Evolutionary conservation across 192 early-diverging fungal genomes (phyloP).

Genomic region (Glomus cerebriforme): DNA sequence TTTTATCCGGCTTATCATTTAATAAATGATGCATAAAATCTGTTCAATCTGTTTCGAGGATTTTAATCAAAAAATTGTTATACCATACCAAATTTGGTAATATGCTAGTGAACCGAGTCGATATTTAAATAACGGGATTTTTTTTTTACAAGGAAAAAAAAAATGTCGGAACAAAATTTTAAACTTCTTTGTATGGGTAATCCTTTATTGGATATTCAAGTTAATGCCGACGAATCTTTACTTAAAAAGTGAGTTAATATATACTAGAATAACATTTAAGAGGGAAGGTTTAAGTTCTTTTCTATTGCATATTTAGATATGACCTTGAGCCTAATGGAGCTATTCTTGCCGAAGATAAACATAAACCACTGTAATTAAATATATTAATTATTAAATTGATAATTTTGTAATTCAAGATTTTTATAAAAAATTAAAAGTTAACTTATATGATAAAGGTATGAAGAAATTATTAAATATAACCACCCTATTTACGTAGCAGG

Average conservation of each 20-base stretch:
- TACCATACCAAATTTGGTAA: too few species aligned
- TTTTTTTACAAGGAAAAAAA: too few species aligned
- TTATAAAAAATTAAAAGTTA: neutral
- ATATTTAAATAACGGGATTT: too few species aligned
- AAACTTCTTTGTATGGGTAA: conserved; percentile 91
- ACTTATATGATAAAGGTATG: conserved; percentile 52
- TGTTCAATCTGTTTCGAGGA: too few species aligned
- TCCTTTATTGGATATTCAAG: conserved; percentile 97
- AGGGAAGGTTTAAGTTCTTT: neutral
- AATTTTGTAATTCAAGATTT: too few species aligned
- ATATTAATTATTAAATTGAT: neutral
- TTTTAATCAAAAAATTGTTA: too few species aligned
- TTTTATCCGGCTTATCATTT: too few species aligned
- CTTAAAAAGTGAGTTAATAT: conserved; percentile 69
- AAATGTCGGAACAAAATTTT: neutral
- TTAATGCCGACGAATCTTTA: conserved; percentile 69
- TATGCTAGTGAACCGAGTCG: too few species aligned
- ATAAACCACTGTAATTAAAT: conserved; percentile 75
- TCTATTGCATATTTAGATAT: conserved; percentile 52
- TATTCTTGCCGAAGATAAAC: conserved; percentile 89
- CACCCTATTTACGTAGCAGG: conserved; percentile 90
- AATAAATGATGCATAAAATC: too few species aligned
- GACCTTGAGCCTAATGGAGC: conserved; percentile 92
- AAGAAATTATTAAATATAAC: conserved; percentile 74
- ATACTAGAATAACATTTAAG: too few species aligned